Evolutionary conservation across 2,329 filamentous ascomycete species (phyloP).

Genomic region (Monascus ruber): DNA sequence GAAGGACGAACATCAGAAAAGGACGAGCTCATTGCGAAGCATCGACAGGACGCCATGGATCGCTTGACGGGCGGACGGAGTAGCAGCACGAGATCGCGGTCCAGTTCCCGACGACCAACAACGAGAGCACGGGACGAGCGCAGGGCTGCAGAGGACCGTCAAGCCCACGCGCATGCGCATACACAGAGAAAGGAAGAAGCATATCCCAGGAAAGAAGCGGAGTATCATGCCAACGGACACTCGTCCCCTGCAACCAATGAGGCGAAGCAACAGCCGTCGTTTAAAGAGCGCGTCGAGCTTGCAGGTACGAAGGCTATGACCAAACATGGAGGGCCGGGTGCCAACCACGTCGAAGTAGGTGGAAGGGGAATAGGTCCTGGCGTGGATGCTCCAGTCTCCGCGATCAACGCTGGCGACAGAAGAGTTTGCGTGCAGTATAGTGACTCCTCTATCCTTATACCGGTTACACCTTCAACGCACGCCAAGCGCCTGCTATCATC

Average conservation of each 20-base stretch:
- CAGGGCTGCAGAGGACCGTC: conserved; percentile 3
- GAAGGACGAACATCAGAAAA: neutral
- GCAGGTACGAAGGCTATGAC: conserved; percentile 5
- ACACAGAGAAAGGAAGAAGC: neutral
- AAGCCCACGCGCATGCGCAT: conserved; percentile 1
- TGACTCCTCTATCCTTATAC: conserved; percentile 57
- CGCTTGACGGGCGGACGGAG: conserved; percentile 18
- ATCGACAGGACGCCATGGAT: conserved; percentile 23
- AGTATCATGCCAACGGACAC: neutral
- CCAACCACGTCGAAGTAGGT: conserved; percentile 11
- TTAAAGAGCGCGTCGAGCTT: conserved; percentile 19
- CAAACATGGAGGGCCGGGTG: conserved; percentile 5
- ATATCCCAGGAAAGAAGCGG: neutral
- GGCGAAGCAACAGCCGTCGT: conserved; percentile 14
- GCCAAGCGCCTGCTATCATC: conserved; percentile 60
- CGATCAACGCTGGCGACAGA: conserved; percentile 67
- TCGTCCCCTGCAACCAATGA: conserved; percentile 2
- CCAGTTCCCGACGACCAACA: conserved; percentile 4
- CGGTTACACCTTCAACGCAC: conserved; percentile 63
- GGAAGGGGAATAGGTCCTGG: conserved; percentile 33
- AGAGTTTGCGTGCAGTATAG: conserved; percentile 63
- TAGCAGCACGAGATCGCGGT: conserved; percentile 1
- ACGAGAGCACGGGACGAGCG: conserved; percentile 5
- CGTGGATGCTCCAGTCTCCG: conserved; percentile 67
- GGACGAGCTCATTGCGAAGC: conserved; percentile 5